Conservation (phyloP, 768 basidiomycete genomes). For the Mycena rosella region DNA sequence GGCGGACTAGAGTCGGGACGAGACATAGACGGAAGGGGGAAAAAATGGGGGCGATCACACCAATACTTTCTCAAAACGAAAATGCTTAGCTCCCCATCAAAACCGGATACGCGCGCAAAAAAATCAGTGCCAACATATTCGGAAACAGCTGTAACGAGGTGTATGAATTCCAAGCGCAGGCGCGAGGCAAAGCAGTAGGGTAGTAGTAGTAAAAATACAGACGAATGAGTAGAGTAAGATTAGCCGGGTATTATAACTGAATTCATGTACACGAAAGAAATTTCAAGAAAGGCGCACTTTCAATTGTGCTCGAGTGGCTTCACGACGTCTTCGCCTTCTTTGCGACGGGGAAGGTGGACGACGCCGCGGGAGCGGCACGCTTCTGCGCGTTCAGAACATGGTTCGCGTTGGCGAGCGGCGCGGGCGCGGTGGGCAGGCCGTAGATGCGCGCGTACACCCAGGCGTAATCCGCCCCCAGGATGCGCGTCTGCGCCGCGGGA, state of each 20-base stretch:
- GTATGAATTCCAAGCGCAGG: no score
- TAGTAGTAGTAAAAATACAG: no score
- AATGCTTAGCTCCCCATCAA: no score
- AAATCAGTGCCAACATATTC: no score
- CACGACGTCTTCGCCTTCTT: slow-evolving; percentile 20
- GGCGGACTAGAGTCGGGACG: no score
- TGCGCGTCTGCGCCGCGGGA: slow-evolving; percentile 16
- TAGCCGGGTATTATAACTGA: not conserved
- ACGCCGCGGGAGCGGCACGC: not conserved
- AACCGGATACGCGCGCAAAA: no score
- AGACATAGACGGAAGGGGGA: no score
- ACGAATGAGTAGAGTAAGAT: not conserved
- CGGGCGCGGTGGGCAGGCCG: not conserved
- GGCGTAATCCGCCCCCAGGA: slow-evolving; percentile 21
- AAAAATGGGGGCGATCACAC: no score
- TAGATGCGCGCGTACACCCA: slow-evolving; percentile 24
- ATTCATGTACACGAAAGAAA: not conserved
- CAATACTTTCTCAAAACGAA: no score
- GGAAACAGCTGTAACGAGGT: no score
- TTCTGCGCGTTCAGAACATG: slow-evolving; percentile 21
- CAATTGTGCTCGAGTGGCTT: not conserved
- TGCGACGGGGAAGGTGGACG: not conserved
- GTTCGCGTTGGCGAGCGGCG: slow-evolving; percentile 20
- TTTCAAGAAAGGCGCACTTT: not conserved
- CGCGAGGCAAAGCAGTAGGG: no score